Conservation (phyloP, 208 protist genomes). For the Wallacemonas rigidus region DNA sequence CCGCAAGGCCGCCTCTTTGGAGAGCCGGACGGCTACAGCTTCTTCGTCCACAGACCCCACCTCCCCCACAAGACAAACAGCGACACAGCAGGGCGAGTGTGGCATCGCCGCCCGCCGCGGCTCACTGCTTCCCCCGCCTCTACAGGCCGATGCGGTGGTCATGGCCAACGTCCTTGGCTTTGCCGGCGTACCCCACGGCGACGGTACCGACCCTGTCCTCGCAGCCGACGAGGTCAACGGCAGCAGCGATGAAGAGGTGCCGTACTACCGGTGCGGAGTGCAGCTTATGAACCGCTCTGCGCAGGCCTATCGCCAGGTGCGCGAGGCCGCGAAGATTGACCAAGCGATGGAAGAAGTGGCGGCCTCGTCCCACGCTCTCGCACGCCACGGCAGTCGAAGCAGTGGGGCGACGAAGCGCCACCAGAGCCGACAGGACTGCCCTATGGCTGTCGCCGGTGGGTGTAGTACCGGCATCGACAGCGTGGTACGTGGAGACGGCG, state of each 20-base stretch:
- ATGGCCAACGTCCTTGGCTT: not conserved
- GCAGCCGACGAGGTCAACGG: too few species aligned
- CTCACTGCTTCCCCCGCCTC: constrained; percentile 3
- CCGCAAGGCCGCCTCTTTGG: not conserved
- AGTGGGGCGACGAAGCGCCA: not conserved
- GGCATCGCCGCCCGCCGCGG: not conserved
- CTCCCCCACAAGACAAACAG: too few species aligned
- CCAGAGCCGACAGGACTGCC: not conserved
- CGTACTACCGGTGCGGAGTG: constrained; percentile 47
- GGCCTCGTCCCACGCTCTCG: not conserved
- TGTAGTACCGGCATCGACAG: not conserved
- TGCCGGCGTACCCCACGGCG: not conserved
- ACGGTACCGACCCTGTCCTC: not conserved
- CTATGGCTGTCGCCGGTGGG: constrained; percentile 10
- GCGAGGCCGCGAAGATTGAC: constrained; percentile 66
- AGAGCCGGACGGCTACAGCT: too few species aligned
- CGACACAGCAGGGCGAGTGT: too few species aligned
- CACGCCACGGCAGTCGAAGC: not conserved
- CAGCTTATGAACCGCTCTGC: constrained; percentile 57
- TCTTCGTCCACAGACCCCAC: too few species aligned
- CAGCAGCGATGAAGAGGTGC: not conserved
- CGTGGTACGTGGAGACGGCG: not conserved
- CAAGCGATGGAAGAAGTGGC: constrained; percentile 33
- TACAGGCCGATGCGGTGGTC: constrained; percentile 11
- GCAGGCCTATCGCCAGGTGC: constrained; percentile 58